phyloP scores from a whole-genome alignment of 148 eudicot species.

The Suaeda aralocaspica region DNA sequence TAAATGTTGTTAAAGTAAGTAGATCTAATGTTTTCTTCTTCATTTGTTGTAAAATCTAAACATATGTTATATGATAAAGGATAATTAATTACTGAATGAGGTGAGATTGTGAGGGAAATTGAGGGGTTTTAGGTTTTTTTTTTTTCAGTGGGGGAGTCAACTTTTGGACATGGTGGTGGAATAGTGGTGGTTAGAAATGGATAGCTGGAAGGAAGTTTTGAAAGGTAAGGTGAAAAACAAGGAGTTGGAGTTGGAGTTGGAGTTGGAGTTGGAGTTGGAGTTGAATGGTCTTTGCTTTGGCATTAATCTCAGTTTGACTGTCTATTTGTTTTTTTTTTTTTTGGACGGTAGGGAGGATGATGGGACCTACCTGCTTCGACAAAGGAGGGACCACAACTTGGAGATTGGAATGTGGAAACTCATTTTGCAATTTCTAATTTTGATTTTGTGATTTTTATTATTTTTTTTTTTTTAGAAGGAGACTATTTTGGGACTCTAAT shows the following conservation, averaged over 20 bases:
- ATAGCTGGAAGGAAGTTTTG: conserved; percentile 20
- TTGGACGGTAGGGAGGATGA: neutral
- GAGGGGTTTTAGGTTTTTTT: conserved; percentile 5
- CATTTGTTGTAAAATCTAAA: neutral
- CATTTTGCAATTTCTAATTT: too few species aligned
- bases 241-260: conserved; percentile 11
- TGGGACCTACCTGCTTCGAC: neutral
- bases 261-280: neutral
- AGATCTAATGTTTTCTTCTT: conserved; percentile 18
- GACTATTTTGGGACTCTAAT: too few species aligned
- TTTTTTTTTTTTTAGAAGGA: too few species aligned
- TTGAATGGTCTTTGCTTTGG: conserved; percentile 20
- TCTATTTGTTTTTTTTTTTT: neutral
- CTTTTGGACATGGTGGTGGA: conserved; percentile 9
- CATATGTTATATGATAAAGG: too few species aligned
- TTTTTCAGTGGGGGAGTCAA: conserved; percentile 4
- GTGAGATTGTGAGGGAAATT: neutral
- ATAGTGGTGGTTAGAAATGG: neutral
- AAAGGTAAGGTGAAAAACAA: too few species aligned
- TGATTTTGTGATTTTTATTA: too few species aligned
- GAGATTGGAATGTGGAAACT: too few species aligned
- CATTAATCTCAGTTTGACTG: neutral
- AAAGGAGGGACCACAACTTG: too few species aligned
- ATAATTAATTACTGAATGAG: neutral
- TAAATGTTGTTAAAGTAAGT: conserved; percentile 15